Percentiles rank a stretch among this genome's conserved stretches.
These are phyloP conservation scores for Chaetomium tenue DNA, from an alignment of 495 filamentous ascomycete genomes.

Conservation along the genomic window DNA sequence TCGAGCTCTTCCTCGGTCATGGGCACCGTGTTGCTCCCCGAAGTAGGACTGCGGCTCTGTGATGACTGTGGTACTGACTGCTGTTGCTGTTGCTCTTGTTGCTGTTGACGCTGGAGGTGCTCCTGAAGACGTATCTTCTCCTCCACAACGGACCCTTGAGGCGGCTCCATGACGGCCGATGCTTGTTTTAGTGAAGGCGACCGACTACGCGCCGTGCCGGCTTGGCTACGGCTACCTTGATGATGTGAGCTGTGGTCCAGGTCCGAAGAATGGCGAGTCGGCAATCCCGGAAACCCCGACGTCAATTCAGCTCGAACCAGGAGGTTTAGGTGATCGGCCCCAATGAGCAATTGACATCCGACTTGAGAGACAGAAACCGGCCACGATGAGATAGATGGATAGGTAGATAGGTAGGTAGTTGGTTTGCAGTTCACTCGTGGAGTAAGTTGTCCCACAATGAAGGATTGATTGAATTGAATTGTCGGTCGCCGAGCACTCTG, in stretches of 20 bases:
- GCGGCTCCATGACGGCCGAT: constrained; percentile 12
- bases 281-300: not conserved
- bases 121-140: constrained; percentile 18
- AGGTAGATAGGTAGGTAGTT: no score
- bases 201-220: constrained; percentile 6
- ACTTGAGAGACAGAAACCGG: not conserved
- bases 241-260: not conserved
- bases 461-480: not conserved
- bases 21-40: constrained; percentile 28
- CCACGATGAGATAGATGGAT: not conserved
- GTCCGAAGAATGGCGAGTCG: not conserved
- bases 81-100: not conserved
- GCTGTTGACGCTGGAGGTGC: not conserved
- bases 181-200: not conserved
- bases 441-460: constrained; percentile 1
- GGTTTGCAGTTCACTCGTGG: not conserved
- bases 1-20: constrained; percentile 28
- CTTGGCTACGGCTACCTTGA: constrained; percentile 3
- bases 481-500: not conserved
- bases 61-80: constrained; percentile 6
- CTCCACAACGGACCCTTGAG: not conserved
- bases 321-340: not conserved
- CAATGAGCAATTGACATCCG: not conserved
- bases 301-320: not conserved
- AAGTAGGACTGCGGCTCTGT: constrained; percentile 11